Conservation (phyloP, 2,329 filamentous ascomycete species). For the Coniochaeta ligniaria region DNA sequence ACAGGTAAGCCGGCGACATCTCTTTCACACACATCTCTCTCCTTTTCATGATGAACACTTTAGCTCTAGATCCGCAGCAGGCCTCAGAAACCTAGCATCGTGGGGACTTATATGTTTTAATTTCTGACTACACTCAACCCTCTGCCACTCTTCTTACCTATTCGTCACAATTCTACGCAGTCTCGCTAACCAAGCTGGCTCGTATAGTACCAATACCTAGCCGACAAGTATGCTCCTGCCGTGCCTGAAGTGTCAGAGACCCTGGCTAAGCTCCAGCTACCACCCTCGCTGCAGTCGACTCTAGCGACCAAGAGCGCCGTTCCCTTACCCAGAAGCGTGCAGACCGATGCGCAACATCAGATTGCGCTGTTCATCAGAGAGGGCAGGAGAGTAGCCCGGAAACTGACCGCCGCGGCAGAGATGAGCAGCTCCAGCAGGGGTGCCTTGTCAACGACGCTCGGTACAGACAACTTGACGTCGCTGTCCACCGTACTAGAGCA, state of each 20-base stretch:
- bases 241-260: conserved; percentile 60
- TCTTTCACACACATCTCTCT: conserved; percentile 6
- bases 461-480: conserved; percentile 38
- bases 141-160: conserved; percentile 7
- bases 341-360: conserved; percentile 42
- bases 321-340: conserved; percentile 44
- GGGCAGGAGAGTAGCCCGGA: conserved; percentile 51
- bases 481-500: conserved; percentile 67
- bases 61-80: conserved; percentile 82
- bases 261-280: conserved; percentile 59
- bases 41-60: conserved; percentile 35
- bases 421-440: conserved; percentile 41
- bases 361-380: conserved; percentile 58
- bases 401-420: conserved; percentile 40
- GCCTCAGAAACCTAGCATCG: conserved; percentile 51
- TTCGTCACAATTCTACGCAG: background rate
- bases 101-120: conserved; percentile 41
- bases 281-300: conserved; percentile 41
- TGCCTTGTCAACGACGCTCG: conserved; percentile 25
- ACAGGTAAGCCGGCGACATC: conserved; percentile 39
- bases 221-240: conserved; percentile 61
- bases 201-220: conserved; percentile 53
- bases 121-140: conserved; percentile 27
- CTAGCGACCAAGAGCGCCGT: conserved; percentile 42
- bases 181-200: background rate